Percentiles rank a stretch among this genome's conserved stretches.
Conservation (phyloP, 2,329 filamentous ascomycete genomes). For the Aspergillus sp. region DNA sequence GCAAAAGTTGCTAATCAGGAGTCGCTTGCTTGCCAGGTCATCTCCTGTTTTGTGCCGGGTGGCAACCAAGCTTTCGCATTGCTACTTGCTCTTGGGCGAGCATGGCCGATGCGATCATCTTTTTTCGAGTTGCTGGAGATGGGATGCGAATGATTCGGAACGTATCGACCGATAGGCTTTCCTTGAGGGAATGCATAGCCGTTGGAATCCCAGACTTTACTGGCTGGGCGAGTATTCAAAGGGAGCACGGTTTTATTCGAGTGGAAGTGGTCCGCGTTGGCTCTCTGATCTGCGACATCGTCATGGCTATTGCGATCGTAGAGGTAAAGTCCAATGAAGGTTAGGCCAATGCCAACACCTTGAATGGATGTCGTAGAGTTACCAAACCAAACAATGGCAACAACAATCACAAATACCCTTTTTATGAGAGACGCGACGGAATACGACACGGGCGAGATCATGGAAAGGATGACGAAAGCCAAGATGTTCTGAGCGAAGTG, state of each 20-base stretch:
- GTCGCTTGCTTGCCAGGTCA: constrained; percentile 68
- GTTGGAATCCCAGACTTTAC: constrained; percentile 38
- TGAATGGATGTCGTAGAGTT: constrained; percentile 82
- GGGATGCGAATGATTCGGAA: constrained; percentile 17
- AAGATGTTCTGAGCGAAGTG: constrained; percentile 97
- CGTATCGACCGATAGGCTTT: constrained; percentile 21
- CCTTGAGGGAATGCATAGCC: constrained; percentile 35
- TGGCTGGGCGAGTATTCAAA: constrained; percentile 47
- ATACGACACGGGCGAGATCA: constrained; percentile 95
- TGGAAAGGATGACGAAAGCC: constrained; percentile 86
- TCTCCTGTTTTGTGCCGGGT: constrained; percentile 79
- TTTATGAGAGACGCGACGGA: constrained; percentile 95
- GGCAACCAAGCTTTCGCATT: constrained; percentile 61
- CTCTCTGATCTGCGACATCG: constrained; percentile 81
- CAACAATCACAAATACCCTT: constrained; percentile 92
- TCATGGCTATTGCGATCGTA: constrained; percentile 91
- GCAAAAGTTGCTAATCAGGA: constrained; percentile 24
- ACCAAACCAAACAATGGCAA: constrained; percentile 95
- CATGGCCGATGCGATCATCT: constrained; percentile 46
- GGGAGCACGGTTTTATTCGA: constrained; percentile 66
- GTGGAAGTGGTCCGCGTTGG: constrained; percentile 63
- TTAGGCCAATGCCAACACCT: constrained; percentile 79
- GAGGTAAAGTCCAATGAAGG: constrained; percentile 88
- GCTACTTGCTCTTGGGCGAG: constrained; percentile 41
- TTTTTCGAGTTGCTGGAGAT: constrained; percentile 37